Conservation (phyloP, 192 early-diverging fungal species). For the Spizellomyces punctatus region DNA sequence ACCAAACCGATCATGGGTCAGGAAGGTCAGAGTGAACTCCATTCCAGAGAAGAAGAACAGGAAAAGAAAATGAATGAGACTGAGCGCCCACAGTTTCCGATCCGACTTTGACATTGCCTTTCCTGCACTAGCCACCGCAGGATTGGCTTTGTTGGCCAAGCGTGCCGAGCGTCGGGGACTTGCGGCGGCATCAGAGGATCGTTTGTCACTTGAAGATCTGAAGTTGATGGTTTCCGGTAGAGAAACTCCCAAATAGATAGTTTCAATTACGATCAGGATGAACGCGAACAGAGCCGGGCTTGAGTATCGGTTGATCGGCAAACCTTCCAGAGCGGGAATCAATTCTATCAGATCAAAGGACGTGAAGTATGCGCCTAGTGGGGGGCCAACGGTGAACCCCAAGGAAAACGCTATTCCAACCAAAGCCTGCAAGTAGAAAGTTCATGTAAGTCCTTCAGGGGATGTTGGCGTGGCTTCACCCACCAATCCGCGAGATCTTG, state of each 20-base stretch:
- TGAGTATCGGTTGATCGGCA: constrained; percentile 77
- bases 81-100: constrained; percentile 49
- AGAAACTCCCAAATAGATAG: constrained; percentile 68
- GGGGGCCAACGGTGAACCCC: constrained; percentile 94
- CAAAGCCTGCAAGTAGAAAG: constrained; percentile 61
- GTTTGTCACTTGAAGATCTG: constrained; percentile 26
- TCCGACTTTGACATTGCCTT: background rate
- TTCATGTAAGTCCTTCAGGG: background rate
- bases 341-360: constrained; percentile 45
- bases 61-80: constrained; percentile 79
- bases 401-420: constrained; percentile 97
- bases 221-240: constrained; percentile 77
- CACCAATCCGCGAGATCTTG: constrained; percentile 79
- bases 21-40: constrained; percentile 98
- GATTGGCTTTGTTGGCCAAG: background rate
- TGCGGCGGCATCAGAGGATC: background rate
- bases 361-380: constrained; percentile 71
- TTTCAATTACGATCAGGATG: constrained; percentile 79
- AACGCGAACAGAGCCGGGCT: constrained; percentile 87
- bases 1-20: constrained; percentile 89
- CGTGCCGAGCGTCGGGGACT: background rate
- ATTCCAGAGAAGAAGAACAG: constrained; percentile 95
- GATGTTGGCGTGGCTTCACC: background rate
- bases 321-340: constrained; percentile 38
- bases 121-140: background rate